Conservation (phyloP, 2,329 filamentous ascomycete species). For the Mariannaea sp. region DNA sequence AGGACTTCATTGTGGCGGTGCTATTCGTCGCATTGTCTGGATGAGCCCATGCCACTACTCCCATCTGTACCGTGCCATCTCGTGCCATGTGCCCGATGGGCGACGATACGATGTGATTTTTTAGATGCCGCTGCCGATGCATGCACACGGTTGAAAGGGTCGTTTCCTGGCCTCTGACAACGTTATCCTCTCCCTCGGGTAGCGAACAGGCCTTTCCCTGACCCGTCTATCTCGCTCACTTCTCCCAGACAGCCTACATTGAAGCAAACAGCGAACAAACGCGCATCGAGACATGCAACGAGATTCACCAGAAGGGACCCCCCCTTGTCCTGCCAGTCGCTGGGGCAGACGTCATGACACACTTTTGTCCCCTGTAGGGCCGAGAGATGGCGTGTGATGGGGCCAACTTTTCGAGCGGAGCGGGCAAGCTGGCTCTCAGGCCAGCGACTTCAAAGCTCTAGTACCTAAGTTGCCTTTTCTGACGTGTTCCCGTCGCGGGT, state of each 20-base stretch:
- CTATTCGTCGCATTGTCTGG: neutral
- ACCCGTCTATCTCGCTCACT: constrained; percentile 25
- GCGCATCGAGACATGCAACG: too few relatives aligned
- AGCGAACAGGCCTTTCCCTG: constrained; percentile 38
- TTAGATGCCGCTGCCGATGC: constrained; percentile 23
- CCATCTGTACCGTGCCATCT: constrained; percentile 10
- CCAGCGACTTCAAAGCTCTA: constrained; percentile 1
- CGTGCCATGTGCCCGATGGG: constrained; percentile 5
- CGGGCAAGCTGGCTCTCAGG: constrained; percentile 33
- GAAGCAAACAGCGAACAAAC: constrained; percentile 24
- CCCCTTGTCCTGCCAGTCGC: constrained; percentile 19
- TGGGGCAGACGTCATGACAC: constrained; percentile 36
- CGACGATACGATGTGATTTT: constrained; percentile 17
- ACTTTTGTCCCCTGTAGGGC: constrained; percentile 26
- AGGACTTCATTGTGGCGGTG: neutral
- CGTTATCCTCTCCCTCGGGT: constrained; percentile 33
- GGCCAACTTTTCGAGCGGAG: constrained; percentile 30
- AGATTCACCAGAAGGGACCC: constrained; percentile 16
- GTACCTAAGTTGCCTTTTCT: constrained; percentile 16
- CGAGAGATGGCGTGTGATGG: constrained; percentile 33
- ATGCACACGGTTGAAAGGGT: constrained; percentile 24
- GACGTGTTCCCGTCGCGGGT: constrained; percentile 22
- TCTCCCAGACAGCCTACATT: constrained; percentile 13
- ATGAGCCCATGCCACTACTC: neutral
- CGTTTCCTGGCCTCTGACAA: constrained; percentile 27